These are phyloP conservation scores for Papiliotrema terrestris DNA, from an alignment of 1,284 basidiomycete species.

Conservation along the genomic window DNA sequence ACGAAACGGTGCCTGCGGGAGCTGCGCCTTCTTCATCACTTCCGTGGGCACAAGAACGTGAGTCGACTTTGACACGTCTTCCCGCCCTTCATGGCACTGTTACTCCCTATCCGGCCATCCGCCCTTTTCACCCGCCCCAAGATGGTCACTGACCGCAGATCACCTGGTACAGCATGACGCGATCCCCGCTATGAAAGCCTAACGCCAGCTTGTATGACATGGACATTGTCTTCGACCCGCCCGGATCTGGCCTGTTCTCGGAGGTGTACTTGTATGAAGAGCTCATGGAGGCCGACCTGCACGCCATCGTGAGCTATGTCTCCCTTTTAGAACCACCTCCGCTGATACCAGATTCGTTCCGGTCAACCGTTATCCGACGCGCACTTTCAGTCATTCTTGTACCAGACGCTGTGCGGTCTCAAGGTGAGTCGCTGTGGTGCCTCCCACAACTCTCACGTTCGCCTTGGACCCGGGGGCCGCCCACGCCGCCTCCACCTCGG, in stretches of 20 bases:
- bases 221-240: slow-evolving; percentile 85
- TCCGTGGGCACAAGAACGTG: slow-evolving; percentile 95
- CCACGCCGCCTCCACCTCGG: not conserved
- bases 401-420: slow-evolving; percentile 96
- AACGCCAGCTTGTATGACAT: slow-evolving; percentile 77
- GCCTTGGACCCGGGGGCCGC: too few species aligned
- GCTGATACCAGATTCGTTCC: slow-evolving; percentile 73
- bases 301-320: slow-evolving; percentile 74
- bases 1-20: slow-evolving; percentile 92
- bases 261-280: slow-evolving; percentile 97
- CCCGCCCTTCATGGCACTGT: too few species aligned
- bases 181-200: not conserved
- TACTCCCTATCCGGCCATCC: too few species aligned
- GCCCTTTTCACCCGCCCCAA: not conserved
- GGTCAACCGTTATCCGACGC: slow-evolving; percentile 97
- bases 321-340: not conserved
- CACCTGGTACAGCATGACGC: slow-evolving; percentile 26
- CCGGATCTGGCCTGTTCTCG: slow-evolving; percentile 77
- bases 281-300: slow-evolving; percentile 98
- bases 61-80: slow-evolving; percentile 18
- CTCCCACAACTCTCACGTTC: too few species aligned
- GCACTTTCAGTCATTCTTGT: slow-evolving; percentile 97
- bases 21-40: slow-evolving; percentile 91
- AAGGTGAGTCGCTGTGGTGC: too few species aligned
- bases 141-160: slow-evolving; percentile 34